Evolutionary conservation across 805 yeast genomes (phyloP).

Genomic region (Sungouiozyma intestinalis): DNA sequence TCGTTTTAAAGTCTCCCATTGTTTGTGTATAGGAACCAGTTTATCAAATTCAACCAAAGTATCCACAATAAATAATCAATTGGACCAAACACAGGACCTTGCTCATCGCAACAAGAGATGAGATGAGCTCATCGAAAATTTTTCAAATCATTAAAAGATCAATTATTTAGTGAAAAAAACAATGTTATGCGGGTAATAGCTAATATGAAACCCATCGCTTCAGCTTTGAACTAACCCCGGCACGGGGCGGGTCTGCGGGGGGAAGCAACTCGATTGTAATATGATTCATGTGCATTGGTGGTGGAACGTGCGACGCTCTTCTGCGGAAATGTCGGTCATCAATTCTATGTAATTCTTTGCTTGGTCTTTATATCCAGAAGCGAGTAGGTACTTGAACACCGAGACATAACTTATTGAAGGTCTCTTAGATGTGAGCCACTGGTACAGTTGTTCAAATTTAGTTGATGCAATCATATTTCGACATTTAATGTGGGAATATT

Average conservation of each 20-base stretch:
- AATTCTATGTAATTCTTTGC: constrained; percentile 51
- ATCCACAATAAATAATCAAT: too few relatives aligned
- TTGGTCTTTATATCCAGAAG: constrained; percentile 45
- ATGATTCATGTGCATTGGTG: constrained; percentile 41
- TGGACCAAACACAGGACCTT: too few relatives aligned
- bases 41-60: too few relatives aligned
- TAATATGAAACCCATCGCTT: too few relatives aligned
- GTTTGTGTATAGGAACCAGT: too few relatives aligned
- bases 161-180: too few relatives aligned
- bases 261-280: too few relatives aligned
- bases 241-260: too few relatives aligned
- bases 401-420: constrained; percentile 67
- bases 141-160: constrained; percentile 5
- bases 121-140: constrained; percentile 25
- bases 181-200: not conserved
- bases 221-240: too few relatives aligned
- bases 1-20: not conserved
- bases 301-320: constrained; percentile 41
- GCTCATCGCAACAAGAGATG: constrained; percentile 9
- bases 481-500: constrained; percentile 45
- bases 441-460: constrained; percentile 46
- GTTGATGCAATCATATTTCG: constrained; percentile 36
- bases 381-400: constrained; percentile 45
- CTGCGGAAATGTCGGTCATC: constrained; percentile 36
- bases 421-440: constrained; percentile 40